Base-by-base conservation (phyloP, 1,284 basidiomycete species). In the Cystobasidiaceae sp. region DNA sequence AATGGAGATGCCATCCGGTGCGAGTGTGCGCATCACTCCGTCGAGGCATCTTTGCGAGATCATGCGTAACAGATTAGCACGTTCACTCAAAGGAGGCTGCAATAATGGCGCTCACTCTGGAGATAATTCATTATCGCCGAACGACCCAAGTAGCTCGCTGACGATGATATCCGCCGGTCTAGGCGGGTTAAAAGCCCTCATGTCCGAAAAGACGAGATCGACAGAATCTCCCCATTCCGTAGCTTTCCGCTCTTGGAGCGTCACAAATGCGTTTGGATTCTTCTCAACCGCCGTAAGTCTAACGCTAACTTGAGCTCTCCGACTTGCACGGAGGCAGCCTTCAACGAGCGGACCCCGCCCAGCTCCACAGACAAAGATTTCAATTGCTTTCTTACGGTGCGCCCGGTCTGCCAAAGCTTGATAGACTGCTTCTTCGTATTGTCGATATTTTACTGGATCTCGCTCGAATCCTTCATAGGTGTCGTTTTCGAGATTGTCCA, bases 391-490 rank as follows among this genome's bases (percentile, higher is more conserved):
- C 19, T 49, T 32, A 9, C 33, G 80, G 28, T 77, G 75, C 0
- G 85, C 82, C 76, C 86, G 82, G 71, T 93, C 90, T 46, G 81
- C 72, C 70, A 97, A 78, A n/a, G 92, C 93, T 54, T 82, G 81
- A 73, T 83, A 90, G 67, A 94, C 85, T 0, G 91, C 90, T 81
- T 97, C 90, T 79, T 98, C 96, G 76, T 98, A 99, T 71, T 91
- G 86, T 55, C 83, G 78, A 75, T 99, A 99, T 78, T 99, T 98
- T 70, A 97, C 86, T 0, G 96, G 93, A 79, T 98, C 96, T 73
- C 90, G 86, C 75, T 99, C 96, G 73, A 99, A 99, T 6, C 91
- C 92, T 74, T 97, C 90, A 77, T 99, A 99, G 6, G 93, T 97
- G 63, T 87, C 83, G 71, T 90, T 93, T 74, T 91, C 90, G 65